Evolutionary conservation across 176 grass and related monocot species (phyloP), one percentile per base, ranked within the genome.

Genomic region (Cocos nucifera): DNA sequence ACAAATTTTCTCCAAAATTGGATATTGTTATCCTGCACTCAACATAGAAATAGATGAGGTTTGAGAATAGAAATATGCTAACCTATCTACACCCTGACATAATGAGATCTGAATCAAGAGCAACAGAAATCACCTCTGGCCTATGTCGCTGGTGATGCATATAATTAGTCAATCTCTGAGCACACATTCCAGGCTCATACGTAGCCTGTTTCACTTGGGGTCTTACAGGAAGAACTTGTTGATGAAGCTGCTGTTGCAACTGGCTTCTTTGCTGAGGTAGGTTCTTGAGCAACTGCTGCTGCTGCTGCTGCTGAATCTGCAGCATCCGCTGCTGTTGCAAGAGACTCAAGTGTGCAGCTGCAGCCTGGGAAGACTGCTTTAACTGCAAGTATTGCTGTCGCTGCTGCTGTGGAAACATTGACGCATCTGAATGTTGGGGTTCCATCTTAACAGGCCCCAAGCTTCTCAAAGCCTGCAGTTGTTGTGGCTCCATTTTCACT

Each of bases 1-100:
- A 98, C 81, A 80, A 98, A 98, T 73, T 85, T 98, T 50, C 87
- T 92, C 87, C 93, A 98, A 77, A 88, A 98, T 30, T 98, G 84
- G 25, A 98, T 98, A 62, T 89, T 92, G 71, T 98, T 98, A 74
- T 98, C 93, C 93, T 98, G 73, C 50, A 70, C 54, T 25, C 68
- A 22, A n/a, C 7, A 48, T 15, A 24, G 4, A 24, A 24, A 49
- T 39, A 29, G 35, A 44, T 44, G 35, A 44, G 35, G 35, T 9
- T 44, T 44, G 1, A 44, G 10, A 44, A 14, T 44, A 44, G 35
- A 44, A 44, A 9, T 44, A 44, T 44, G 35, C 35, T 10, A 44
- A 12, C 2, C 3, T 44, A 44, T 44, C 35, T 44, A 44, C 35
- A 44, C 9, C 35, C 35, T 44, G 9, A 44, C 39, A 75, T 44